These are phyloP conservation scores for Thamnidium elegans DNA, from an alignment of 192 early-diverging fungal species.

Conservation along the genomic window DNA sequence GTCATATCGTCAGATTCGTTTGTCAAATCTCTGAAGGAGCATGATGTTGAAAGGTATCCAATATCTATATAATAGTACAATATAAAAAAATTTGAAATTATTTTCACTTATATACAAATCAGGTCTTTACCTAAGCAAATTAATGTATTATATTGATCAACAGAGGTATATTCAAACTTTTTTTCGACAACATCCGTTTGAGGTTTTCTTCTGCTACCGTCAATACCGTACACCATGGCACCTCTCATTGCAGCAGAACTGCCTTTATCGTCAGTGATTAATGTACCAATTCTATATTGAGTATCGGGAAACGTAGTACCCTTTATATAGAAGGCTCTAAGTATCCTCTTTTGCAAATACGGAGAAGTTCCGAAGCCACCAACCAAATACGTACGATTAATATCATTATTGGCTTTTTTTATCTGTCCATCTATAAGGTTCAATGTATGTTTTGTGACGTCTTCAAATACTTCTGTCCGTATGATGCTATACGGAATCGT, in stretches of 20 bases:
- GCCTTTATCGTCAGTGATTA: neutral
- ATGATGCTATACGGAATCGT: neutral
- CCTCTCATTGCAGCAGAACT: conserved; percentile 3
- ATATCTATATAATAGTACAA: conserved; percentile 2
- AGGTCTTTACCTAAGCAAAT: neutral
- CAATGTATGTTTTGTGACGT: neutral
- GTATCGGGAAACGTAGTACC: too few species aligned
- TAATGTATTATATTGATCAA: neutral
- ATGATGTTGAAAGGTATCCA: neutral
- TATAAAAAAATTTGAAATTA: neutral
- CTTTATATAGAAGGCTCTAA: neutral
- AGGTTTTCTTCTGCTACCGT: conserved; percentile 1
- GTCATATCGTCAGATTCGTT: neutral
- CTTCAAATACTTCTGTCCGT: neutral
- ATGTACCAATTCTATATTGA: neutral
- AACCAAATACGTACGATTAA: neutral
- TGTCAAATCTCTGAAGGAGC: neutral
- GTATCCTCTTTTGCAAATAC: neutral
- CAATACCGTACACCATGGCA: neutral
- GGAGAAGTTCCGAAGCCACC: conserved; percentile 9
- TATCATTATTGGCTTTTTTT: neutral
- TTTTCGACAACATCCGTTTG: neutral
- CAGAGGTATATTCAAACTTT: neutral
- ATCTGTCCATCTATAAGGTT: neutral
- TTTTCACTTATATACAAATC: neutral